A percentile compares a stretch with the other conserved stretches of the same genome.
These are phyloP conservation scores for Yamadazyma epiphylla DNA, from an alignment of 1,139 yeast species.

Conservation along the genomic window DNA sequence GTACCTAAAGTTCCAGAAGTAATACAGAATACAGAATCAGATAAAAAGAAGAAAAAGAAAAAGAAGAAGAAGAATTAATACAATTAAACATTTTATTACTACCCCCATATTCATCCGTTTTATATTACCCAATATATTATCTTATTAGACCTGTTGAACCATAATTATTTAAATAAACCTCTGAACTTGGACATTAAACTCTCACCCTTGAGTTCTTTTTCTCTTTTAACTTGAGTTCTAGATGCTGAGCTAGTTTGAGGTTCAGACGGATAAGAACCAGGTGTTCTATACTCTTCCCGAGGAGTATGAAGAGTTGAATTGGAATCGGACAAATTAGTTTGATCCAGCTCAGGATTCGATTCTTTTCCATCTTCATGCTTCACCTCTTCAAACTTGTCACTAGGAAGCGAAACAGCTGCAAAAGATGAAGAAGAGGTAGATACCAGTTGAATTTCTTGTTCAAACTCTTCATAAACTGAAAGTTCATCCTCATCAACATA, in stretches of 20 bases:
- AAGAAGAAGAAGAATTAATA: slow-evolving; percentile 11
- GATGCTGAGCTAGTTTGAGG: slow-evolving; percentile 4
- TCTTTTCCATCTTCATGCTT: slow-evolving; percentile 1
- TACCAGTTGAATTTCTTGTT: slow-evolving; percentile 18
- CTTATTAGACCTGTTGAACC: no score
- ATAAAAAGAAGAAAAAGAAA: slow-evolving; percentile 11
- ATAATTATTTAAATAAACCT: slow-evolving; percentile 35
- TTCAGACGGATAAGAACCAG: slow-evolving; percentile 7
- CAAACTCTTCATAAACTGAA: slow-evolving; percentile 13
- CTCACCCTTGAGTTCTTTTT: slow-evolving; percentile 18
- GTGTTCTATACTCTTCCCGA: slow-evolving; percentile 6
- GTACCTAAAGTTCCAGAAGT: slow-evolving; percentile 13
- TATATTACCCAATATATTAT: no score
- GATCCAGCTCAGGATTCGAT: not conserved
- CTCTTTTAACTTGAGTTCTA: slow-evolving; percentile 3
- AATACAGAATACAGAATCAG: slow-evolving; percentile 13
- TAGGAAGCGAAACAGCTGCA: slow-evolving; percentile 35
- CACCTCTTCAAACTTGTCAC: slow-evolving; percentile 10
- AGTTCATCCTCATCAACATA: slow-evolving; percentile 27
- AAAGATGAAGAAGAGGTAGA: slow-evolving; percentile 36
- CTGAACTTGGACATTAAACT: slow-evolving; percentile 30
- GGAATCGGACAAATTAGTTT: slow-evolving; percentile 9
- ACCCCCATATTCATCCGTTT: slow-evolving; percentile 1
- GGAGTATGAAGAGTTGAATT: slow-evolving; percentile 11
- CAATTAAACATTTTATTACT: slow-evolving; percentile 1